Conservation (phyloP, 1,139 yeast species). For the Pichia sp. region DNA sequence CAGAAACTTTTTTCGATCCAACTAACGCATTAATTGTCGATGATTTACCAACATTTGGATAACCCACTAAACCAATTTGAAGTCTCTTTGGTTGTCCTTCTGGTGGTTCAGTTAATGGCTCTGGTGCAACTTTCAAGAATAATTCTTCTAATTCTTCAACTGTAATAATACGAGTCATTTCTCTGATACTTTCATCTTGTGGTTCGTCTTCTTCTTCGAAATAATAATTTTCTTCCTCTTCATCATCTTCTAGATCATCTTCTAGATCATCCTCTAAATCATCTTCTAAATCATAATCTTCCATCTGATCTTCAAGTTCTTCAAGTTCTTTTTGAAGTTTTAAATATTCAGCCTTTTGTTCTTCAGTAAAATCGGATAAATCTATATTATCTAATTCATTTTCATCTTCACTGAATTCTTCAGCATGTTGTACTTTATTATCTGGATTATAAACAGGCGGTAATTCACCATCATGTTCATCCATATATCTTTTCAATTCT, state of each 20-base stretch:
- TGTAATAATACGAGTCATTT: constrained; percentile 63
- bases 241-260: constrained; percentile 14
- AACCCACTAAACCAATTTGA: constrained; percentile 94
- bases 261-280: constrained; percentile 20
- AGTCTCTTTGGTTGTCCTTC: constrained; percentile 51
- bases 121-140: constrained; percentile 76
- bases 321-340: constrained; percentile 28
- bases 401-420: constrained; percentile 31
- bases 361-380: constrained; percentile 31
- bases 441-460: constrained; percentile 33
- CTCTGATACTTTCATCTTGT: constrained; percentile 32
- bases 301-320: constrained; percentile 26
- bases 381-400: constrained; percentile 18
- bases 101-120: constrained; percentile 45
- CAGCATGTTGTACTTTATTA: constrained; percentile 55
- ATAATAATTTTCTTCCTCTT: constrained; percentile 18
- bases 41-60: constrained; percentile 95
- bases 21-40: constrained; percentile 93
- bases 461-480: constrained; percentile 39
- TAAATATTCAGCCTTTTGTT: constrained; percentile 27
- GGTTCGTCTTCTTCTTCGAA: constrained; percentile 28
- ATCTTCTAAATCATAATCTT: constrained; percentile 15
- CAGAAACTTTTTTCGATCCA: constrained; percentile 95
- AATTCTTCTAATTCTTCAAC: constrained; percentile 81
- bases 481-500: constrained; percentile 21